Conservation (phyloP, 495 filamentous ascomycete species). For the Pseudevernia furfuracea region DNA sequence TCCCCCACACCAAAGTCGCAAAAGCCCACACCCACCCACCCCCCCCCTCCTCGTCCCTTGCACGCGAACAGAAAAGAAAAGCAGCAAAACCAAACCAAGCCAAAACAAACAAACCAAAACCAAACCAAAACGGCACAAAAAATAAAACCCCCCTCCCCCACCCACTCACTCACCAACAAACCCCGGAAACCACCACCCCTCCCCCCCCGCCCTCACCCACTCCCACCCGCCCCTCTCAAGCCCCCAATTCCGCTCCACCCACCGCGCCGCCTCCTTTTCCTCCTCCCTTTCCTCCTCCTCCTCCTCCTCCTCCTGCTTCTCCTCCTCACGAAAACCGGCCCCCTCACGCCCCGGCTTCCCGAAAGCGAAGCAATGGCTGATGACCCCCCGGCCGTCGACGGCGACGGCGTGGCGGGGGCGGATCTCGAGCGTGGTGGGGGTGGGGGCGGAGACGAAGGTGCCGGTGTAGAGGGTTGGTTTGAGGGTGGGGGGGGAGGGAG, state of each 20-base stretch:
- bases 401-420: slow-evolving; percentile 52
- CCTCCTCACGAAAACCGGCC: slow-evolving; percentile 27
- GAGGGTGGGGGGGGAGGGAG: not conserved
- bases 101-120: not conserved
- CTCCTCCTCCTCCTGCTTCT: no score
- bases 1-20: no score
- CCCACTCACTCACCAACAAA: slow-evolving; percentile 68
- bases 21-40: no score
- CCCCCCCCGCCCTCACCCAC: slow-evolving; percentile 24
- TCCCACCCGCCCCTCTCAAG: not conserved
- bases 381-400: slow-evolving; percentile 59
- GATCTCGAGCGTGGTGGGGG: slow-evolving; percentile 16
- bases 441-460: slow-evolving; percentile 41
- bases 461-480: slow-evolving; percentile 34
- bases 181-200: slow-evolving; percentile 83
- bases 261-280: no score
- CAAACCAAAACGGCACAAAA: not conserved
- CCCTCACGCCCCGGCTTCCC: slow-evolving; percentile 46
- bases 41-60: no score
- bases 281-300: no score
- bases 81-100: not conserved
- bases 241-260: slow-evolving; percentile 14
- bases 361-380: slow-evolving; percentile 32
- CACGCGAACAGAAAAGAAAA: no score
- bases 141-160: no score